Base-by-base conservation (phyloP, 2,329 filamentous ascomycete genomes). In the Trichothecium roseum region DNA sequence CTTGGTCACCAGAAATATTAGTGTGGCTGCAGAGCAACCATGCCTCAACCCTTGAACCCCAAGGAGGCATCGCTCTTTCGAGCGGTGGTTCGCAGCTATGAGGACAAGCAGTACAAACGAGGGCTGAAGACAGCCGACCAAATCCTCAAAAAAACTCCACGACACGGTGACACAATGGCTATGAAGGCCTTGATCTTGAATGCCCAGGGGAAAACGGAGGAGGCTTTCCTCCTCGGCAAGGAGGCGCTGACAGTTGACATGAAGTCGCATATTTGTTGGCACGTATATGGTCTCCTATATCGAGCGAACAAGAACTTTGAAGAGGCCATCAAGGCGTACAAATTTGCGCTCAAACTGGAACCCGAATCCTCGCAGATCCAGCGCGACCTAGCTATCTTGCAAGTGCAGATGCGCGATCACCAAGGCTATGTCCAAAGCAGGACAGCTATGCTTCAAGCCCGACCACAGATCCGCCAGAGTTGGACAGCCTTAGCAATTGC, bases 231-330 rank as follows among this genome's bases (percentile, higher is more conserved):
- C 31, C 72, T 98, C 40, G 89, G 84, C 52, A 98, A 95, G 64
- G 75, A 87, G 45, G 91, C 93, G 24, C 70, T 98, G 49, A 87
- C 82, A 46, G 86, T 88, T 51, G 88, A 96, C 58, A 96, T 98
- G 88, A 95, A 93, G 67, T 95, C 88, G 51, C 89, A 96, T 62
- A 88, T 98, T 51, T 96, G 88, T 69, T 98, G 91, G 91, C 93
- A 98, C 61, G 91, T 98, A 41, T 98, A 96, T 58, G 91, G 93
- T 22, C 64, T 98, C 47, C 72, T 98, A 34, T 96, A 94, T 63
- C 81, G 89, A 35, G 81, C 85, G 33, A 82, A 84, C 54, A 96
- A 96, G 72, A 96, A 98, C 63, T 96, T 93, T 50, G 91, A 96
- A 59, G 91, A 96, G 64, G 89, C 93, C 8, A 95, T 95, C 66